These are phyloP conservation scores for Globisporangium sylvaticum DNA, from an alignment of 352 stramenopile genomes.

Conservation along the genomic window DNA sequence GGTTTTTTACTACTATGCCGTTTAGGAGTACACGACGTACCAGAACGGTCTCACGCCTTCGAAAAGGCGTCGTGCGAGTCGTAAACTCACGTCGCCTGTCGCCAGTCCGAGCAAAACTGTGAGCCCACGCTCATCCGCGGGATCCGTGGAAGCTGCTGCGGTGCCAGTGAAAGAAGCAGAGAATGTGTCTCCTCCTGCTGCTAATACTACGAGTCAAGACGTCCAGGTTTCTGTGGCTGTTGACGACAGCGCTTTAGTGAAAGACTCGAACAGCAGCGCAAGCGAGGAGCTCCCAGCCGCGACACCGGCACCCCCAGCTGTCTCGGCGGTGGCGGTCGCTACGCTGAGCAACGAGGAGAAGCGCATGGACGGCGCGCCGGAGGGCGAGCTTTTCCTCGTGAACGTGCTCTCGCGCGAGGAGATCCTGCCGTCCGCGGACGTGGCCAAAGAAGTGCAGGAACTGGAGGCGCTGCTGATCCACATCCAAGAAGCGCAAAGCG, in stretches of 20 bases:
- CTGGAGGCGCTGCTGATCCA: conserved; percentile 31
- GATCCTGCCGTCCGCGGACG: conserved; percentile 32
- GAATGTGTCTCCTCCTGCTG: neutral
- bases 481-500: conserved; percentile 6
- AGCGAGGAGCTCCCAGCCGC: neutral
- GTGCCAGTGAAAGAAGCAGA: conserved; percentile 1
- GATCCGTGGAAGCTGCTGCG: neutral
- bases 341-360: conserved; percentile 30
- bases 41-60: conserved; percentile 8
- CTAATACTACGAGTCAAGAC: neutral
- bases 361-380: conserved; percentile 38
- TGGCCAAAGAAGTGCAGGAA: conserved; percentile 23
- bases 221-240: neutral
- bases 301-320: neutral
- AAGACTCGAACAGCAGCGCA: neutral
- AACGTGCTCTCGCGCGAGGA: conserved; percentile 44
- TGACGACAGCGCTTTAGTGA: neutral
- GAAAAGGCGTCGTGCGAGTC: conserved; percentile 8
- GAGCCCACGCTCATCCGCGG: neutral
- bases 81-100: neutral
- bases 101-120: neutral
- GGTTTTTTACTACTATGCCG: neutral
- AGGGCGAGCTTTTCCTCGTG: conserved; percentile 60
- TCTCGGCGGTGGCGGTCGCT: conserved; percentile 12
- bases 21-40: conserved; percentile 14